Conservation (phyloP, 108 stramenopile species). For the Nannochloropsis gaditana region DNA sequence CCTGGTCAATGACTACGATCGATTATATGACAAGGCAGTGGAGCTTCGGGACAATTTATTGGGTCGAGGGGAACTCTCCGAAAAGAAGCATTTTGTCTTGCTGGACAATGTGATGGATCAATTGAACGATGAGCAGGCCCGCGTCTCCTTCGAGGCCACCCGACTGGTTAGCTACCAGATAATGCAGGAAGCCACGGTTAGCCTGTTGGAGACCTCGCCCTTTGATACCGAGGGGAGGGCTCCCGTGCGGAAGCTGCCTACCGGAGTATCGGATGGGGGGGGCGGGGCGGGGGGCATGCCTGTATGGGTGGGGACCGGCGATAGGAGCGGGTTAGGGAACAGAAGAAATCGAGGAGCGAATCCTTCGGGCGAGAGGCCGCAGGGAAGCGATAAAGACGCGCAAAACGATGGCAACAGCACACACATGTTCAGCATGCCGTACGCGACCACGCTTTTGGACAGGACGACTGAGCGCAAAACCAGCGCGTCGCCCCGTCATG, state of each 20-base stretch:
- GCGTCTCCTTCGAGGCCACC: background rate
- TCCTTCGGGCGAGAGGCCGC: too few relatives aligned
- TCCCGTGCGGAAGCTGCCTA: too few relatives aligned
- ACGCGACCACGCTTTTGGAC: background rate
- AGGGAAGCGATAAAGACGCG: background rate
- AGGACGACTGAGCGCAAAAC: background rate
- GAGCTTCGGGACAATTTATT: background rate
- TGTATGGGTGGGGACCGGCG: background rate
- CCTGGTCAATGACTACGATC: background rate
- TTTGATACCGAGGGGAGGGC: background rate
- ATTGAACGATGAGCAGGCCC: background rate
- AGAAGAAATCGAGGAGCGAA: too few relatives aligned
- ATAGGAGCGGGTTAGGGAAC: background rate
- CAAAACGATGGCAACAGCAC: background rate
- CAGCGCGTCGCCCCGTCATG: background rate
- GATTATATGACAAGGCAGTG: background rate
- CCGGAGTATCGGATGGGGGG: background rate
- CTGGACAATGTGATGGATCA: background rate
- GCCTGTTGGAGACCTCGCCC: background rate
- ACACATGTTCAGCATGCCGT: background rate
- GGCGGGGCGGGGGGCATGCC: background rate
- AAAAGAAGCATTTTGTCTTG: constrained; percentile 7
- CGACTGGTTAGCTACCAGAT: background rate
- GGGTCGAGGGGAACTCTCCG: background rate
- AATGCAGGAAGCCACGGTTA: background rate